Base-by-base conservation (phyloP, 352 stramenopile species). In the Phytophthora tubulina region DNA sequence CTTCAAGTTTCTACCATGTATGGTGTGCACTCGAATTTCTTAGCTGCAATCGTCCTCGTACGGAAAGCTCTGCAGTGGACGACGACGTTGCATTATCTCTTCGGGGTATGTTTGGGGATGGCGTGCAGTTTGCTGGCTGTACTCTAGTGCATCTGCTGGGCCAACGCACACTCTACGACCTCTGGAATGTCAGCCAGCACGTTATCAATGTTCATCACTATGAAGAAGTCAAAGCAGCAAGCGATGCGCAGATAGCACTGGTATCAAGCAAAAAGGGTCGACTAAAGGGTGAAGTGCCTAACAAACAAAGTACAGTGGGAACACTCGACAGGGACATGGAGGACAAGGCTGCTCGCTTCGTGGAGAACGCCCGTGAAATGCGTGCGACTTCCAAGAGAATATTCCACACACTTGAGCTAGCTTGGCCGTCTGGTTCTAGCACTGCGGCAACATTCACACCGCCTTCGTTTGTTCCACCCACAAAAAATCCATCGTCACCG, bases 1-100 rank as follows among this genome's bases (percentile, higher is more conserved):
- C 60, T 13, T 78, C 80, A 3, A 80, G 76, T 36, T 90, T 92
- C 33, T 92, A 84, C 45, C 74, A 87, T 39, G 84, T 92, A 2
- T 92, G 86, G 84, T 80, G 70, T 39, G 84, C 81, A 3, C 72
- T 93, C 17, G 84, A 93, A 62, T 93, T 89, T 59, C 52, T 90
- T 4, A 87, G 74, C 42, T 91, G 83, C 60, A 75, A 70, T 15
- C 63, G 50, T 30, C 59, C 71, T 38, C 70, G 63, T 44, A 60
- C 58, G 21, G 63, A 8, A 10, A 53, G 55, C 21, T 42, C 49
- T 10, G 48, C 27, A 3, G 70, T 48, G 42, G 57, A 66, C 0
- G 49, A 58, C 17, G 41, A 46, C 41, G 30, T 42, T 27, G 1
- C 52, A n/a, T 45, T 76, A 36, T 63, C 75, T 2, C 53, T 75